Evolutionary conservation across 73 alveolate genomes (phyloP).

Genomic region (Stentor coeruleus): DNA sequence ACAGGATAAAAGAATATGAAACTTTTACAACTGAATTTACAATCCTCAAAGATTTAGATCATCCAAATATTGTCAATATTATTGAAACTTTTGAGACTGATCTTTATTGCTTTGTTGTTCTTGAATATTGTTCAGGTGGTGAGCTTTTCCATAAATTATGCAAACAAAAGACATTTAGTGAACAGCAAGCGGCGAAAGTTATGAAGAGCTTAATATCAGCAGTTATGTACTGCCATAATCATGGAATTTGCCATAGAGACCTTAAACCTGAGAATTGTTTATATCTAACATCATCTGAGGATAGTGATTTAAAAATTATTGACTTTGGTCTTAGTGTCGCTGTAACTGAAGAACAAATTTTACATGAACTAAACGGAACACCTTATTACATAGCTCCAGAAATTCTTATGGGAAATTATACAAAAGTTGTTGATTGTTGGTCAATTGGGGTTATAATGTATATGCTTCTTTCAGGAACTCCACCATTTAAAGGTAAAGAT

Average conservation of each 20-base stretch:
- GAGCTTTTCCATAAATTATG: conserved; percentile 47
- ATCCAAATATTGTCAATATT: conserved; percentile 45
- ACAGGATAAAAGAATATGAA: conserved; percentile 41
- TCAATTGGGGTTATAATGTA: conserved; percentile 81
- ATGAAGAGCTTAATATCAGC: conserved; percentile 79
- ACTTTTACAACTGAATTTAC: conserved; percentile 40
- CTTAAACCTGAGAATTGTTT: conserved; percentile 30
- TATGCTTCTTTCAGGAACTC: conserved; percentile 73
- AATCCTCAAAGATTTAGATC: conserved; percentile 44
- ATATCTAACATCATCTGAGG: conserved; percentile 55
- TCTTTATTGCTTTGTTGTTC: conserved; percentile 41
- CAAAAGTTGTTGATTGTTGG: conserved; percentile 82
- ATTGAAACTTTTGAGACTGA: conserved; percentile 53
- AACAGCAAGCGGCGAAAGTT: conserved; percentile 50
- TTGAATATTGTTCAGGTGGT: conserved; percentile 51
- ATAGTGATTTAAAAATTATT: conserved; percentile 62
- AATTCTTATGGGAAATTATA: conserved; percentile 68
- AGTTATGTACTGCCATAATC: conserved; percentile 68
- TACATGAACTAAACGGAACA: conserved; percentile 66
- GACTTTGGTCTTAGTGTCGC: conserved; percentile 75
- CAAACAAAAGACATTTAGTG: conserved; percentile 40
- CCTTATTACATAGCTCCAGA: conserved; percentile 91
- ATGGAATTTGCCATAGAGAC: conserved; percentile 65
- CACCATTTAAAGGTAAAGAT: conserved; percentile 80
- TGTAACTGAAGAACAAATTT: conserved; percentile 35